Base-by-base conservation (phyloP, 306 rosid species). In the Dryas alaskensis region DNA sequence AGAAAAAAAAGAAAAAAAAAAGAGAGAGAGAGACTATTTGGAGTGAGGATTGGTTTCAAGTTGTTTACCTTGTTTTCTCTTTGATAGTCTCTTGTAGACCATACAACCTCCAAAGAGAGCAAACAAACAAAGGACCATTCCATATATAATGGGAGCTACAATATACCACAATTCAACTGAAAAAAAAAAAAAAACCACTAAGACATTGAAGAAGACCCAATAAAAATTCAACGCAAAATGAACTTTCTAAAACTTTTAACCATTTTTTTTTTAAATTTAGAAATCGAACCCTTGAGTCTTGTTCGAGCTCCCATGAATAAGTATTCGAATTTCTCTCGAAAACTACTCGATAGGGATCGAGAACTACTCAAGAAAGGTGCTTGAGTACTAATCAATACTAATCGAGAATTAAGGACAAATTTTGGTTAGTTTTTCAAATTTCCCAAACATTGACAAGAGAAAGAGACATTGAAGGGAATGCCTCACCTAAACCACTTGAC, bases 61-160 rank as follows among this genome's bases (percentile, higher is more conserved):
- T 31, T 19, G 51, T 60, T 55, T 70, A 84, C 87, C 43, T 73
- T 47, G 67, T 63, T 52, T 73, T 7, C 1, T 60, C 27, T 25
- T 44, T 57, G 60, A 63, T 39, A 25, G 12, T 78, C 60, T 79
- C 72, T 66, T 77, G 57, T 72, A 68, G 65, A 81, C 77, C 37
- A 81, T 40, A 71, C 50, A 19, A 80, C 45, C 70, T 60, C 73
- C 76, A 58, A 76, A 69, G 25, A 81, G 4, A 61, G 81, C 59
- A 67, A 90, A 17, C 63, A 84, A 51, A 45, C 66, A 3, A 52
- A 69, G 6, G 8, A 52, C 60, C 49, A 78, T 17, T 67, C 73
- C 80, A 3, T 83, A 59, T 17, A 74, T n/a, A 43, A 70, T 46
- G 59, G 70, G 67, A 37, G 70, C 82, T 55, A 79, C 31, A 66